Evolutionary conservation across 1,284 basidiomycete genomes (phyloP).

Genomic region (Malassezia yamatoensis): DNA sequence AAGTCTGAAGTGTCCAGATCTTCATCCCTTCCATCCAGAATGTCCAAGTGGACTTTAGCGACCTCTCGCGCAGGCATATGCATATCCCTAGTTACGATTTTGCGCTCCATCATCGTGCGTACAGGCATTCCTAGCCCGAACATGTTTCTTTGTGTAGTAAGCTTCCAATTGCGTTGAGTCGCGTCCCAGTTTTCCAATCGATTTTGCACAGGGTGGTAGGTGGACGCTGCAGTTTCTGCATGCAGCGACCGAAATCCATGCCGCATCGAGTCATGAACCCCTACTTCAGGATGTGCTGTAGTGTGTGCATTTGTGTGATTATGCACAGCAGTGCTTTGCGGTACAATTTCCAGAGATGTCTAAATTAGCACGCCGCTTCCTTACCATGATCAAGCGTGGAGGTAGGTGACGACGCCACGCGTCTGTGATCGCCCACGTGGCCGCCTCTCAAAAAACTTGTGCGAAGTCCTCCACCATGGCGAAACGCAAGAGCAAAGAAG

Average conservation of each 20-base stretch:
- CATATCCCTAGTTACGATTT: slow-evolving; percentile 55
- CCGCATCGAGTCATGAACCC: slow-evolving; percentile 43
- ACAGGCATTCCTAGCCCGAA: slow-evolving; percentile 81
- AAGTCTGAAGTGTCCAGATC: slow-evolving; percentile 40
- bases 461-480: background rate
- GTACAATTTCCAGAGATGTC: slow-evolving; percentile 23
- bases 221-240: slow-evolving; percentile 23
- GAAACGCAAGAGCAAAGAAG: background rate
- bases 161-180: slow-evolving; percentile 75
- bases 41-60: slow-evolving; percentile 40
- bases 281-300: slow-evolving; percentile 36
- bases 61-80: slow-evolving; percentile 25
- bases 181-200: slow-evolving; percentile 62
- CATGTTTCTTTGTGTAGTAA: slow-evolving; percentile 72
- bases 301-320: slow-evolving; percentile 18
- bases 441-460: background rate
- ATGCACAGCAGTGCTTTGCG: slow-evolving; percentile 19
- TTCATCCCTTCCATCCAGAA: slow-evolving; percentile 44
- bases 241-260: slow-evolving; percentile 32
- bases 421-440: slow-evolving; percentile 6
- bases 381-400: background rate
- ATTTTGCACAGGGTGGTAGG: slow-evolving; percentile 40
- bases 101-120: slow-evolving; percentile 83
- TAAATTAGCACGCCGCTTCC: background rate
- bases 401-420: background rate